phyloP scores from a whole-genome alignment of 495 filamentous ascomycete genomes.

The Stereocaulon alpinum region DNA sequence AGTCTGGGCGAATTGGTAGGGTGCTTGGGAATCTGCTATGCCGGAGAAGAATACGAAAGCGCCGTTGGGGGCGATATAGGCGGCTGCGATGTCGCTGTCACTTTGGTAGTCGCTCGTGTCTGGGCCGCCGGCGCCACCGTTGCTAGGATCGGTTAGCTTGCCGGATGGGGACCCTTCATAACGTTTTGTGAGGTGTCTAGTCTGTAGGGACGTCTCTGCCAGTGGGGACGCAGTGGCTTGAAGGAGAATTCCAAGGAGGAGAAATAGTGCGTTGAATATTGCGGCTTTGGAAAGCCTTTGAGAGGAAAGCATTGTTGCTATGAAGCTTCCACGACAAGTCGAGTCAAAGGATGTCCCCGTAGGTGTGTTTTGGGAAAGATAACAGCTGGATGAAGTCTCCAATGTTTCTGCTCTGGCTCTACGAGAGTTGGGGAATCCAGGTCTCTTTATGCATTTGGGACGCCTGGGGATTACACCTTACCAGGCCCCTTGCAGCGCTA shows the following conservation, averaged over 20 bases:
- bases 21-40: not conserved
- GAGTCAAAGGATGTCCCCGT: no score
- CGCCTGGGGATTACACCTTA: no score
- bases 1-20: not conserved
- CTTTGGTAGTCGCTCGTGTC: not conserved
- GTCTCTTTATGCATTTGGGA: no score
- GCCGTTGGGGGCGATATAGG: not conserved
- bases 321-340: no score
- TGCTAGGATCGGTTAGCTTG: no score
- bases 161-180: not conserved
- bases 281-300: not conserved
- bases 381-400: no score
- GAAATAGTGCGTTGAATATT: not conserved
- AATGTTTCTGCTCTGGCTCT: no score
- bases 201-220: not conserved
- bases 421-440: no score
- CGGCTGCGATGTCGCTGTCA: not conserved
- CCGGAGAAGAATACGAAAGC: conserved; percentile 7
- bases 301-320: not conserved
- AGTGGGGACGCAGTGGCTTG: not conserved
- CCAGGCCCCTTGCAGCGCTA: no score
- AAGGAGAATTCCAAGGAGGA: not conserved
- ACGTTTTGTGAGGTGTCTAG: not conserved
- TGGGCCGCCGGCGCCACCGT: not conserved
- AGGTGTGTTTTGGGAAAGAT: no score